A percentile compares a stretch with the other conserved stretches of the same genome.
phyloP scores from a whole-genome alignment of 768 basidiomycete genomes.

The Tricholoma flavovirens region DNA sequence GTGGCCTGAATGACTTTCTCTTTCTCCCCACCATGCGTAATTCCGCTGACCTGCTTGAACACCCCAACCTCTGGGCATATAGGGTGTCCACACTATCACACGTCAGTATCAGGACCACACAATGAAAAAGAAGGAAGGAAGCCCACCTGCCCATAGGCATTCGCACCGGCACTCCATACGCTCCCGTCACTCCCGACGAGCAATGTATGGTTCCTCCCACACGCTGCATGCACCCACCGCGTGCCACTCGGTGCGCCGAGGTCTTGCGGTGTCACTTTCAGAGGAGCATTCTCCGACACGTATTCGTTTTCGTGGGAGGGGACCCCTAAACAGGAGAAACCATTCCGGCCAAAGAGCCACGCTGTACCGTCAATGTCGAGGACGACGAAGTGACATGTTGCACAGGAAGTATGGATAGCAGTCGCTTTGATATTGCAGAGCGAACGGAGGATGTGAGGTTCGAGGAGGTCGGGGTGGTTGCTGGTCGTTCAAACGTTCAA shows the following conservation, averaged over 20 bases:
- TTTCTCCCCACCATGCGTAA: no score
- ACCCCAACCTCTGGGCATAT: no score
- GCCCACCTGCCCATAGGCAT: slow-evolving; percentile 35
- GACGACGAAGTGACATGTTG: slow-evolving; percentile 69
- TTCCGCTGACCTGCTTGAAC: no score
- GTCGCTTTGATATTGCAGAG: slow-evolving; percentile 71
- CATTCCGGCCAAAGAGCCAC: slow-evolving; percentile 88
- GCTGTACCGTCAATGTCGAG: slow-evolving; percentile 74
- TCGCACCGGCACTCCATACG: slow-evolving; percentile 82
- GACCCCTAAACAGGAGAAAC: slow-evolving; percentile 46
- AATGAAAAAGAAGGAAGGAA: no score
- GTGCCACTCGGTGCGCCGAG: slow-evolving; percentile 54
- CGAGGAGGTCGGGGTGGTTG: slow-evolving; percentile 74
- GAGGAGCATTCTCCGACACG: slow-evolving; percentile 74
- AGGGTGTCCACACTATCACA: no score
- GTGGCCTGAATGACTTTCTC: slow-evolving; percentile 30
- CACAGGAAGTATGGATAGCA: slow-evolving; percentile 73
- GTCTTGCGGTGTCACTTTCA: slow-evolving; percentile 50
- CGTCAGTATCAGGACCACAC: no score
- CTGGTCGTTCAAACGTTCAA: not conserved
- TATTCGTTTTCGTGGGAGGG: slow-evolving; percentile 37
- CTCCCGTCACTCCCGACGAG: slow-evolving; percentile 77
- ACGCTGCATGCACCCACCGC: slow-evolving; percentile 76
- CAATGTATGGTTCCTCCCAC: slow-evolving; percentile 77
- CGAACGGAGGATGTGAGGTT: slow-evolving; percentile 87